A percentile compares a stretch with the other conserved stretches of the same genome.
Evolutionary conservation across 2,329 filamentous ascomycete species (phyloP).

Genomic region (Botrytis cinerea): DNA sequence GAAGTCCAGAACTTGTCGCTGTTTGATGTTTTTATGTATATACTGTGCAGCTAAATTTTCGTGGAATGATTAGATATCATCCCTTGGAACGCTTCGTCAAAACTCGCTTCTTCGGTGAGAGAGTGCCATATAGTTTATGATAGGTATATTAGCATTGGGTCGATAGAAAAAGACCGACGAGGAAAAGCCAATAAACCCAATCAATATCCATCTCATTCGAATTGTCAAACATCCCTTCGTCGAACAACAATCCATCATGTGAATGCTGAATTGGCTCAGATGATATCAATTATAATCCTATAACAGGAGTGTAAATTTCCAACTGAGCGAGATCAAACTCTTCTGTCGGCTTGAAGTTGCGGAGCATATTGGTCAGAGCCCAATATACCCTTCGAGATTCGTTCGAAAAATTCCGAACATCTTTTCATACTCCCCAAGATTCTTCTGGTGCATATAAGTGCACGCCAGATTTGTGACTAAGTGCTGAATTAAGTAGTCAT

Average conservation of each 20-base stretch:
- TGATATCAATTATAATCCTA: background rate
- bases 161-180: background rate
- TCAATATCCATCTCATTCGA: background rate
- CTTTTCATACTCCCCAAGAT: too few relatives aligned
- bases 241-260: background rate
- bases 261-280: background rate
- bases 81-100: background rate
- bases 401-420: too few relatives aligned
- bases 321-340: too few relatives aligned
- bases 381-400: too few relatives aligned
- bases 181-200: background rate
- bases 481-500: too few relatives aligned
- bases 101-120: background rate
- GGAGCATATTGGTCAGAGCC: too few relatives aligned
- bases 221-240: background rate
- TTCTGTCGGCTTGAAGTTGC: too few relatives aligned
- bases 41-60: background rate
- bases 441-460: too few relatives aligned
- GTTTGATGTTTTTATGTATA: background rate
- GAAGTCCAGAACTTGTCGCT: background rate
- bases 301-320: background rate
- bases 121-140: background rate
- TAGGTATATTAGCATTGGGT: background rate
- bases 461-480: too few relatives aligned
- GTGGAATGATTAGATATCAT: background rate